Base-by-base conservation (phyloP, 495 filamentous ascomycete species). In the Lasiosphaeria hispida region DNA sequence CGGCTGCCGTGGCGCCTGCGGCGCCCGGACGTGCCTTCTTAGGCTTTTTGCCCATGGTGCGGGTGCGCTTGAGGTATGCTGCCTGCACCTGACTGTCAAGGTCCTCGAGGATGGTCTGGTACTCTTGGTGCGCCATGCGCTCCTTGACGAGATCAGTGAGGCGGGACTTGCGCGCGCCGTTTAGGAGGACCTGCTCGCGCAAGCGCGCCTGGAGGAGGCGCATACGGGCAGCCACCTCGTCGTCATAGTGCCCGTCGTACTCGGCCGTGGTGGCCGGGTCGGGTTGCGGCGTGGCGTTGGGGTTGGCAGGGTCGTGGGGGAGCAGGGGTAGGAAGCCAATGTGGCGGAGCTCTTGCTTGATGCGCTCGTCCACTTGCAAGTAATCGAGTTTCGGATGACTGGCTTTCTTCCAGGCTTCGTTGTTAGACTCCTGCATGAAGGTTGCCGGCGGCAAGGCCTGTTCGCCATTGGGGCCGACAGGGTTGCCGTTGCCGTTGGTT, bases 11-110 rank as follows among this genome's bases (percentile, higher is more conserved):
- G 19, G 82, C 84, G 0, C 79, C 82, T 0, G 80, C 74, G 14
- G 77, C 81, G 19, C 81, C 83, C 14, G 91, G 91, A 2, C 91
- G 79, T 66, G 86, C 82, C 74, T 96, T 96, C 76, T 96, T 97
- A 48, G 84, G 90, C 59, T 91, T 96, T 60, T 91, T 96, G 66
- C 90, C 88, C 75, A 97, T 85, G 4, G 89, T 96, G 33, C 94
- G 87, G n/a, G 91, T 96, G 40, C 94, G 88, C 78, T 97, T 97
- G 38, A 95, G 85, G 65, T 96, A 99, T 23, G 92, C 92, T 64
- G 90, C 85, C 67, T 97, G 90, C 48, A 99, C 93, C 72, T 99
- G 94, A 51, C 85, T 83, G 73, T 99, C 94, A 19, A 99, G 85
- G 69, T 97, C 94, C 65, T 99, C 94, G 57, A 93, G 86, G 66